Evolutionary conservation across 2,329 filamentous ascomycete species (phyloP), one percentile per base, ranked within the genome.

Genomic region (Claviceps monticola): DNA sequence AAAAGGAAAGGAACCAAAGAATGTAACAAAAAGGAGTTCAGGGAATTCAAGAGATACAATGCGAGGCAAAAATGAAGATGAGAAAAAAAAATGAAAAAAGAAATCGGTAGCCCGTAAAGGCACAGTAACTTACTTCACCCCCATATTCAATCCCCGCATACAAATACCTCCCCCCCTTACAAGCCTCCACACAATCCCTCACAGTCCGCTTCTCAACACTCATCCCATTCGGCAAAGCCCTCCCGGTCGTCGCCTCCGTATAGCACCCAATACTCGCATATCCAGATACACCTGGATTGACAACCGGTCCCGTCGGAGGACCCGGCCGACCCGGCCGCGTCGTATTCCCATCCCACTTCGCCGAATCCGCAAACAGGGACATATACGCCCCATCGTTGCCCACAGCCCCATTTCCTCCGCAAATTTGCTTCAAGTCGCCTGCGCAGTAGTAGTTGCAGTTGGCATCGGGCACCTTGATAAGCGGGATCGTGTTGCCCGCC

Each of bases 391-490:
- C 66, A 7, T 64, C 64, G 16, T 58, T 60, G 2, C 62, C 57
- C 2, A 60, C 58, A 4, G 61, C 55, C 0, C 68, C 74, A 48
- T 77, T 72, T 2, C 77, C 77, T 48, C 78, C 77, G 45, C 78
- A 81, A 16, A 72, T 67, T 57, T 79, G 66, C 53, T 71, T 70
- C 29, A 71, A 53, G 44, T 74, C 69, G 1, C 76, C 77, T 0
- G 64, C 57, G 54, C 78, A 81, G 39, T 68, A 60, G 52, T 68
- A 78, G 62, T 75, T 74, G 63, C 78, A 80, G 55, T 76, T 67
- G 4, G 49, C 58, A 3, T 74, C 70, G 17, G 64, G 63, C 1
- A 74, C 73, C 55, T 71, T 64, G 13, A 67, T 59, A 0, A 58
- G 63, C 0, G 76, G 76, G 23, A 75, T 67, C 0, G 57, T 68